These are phyloP conservation scores for Fistulifera pelliculosa DNA, from an alignment of 108 stramenopile genomes.

Conservation along the genomic window DNA sequence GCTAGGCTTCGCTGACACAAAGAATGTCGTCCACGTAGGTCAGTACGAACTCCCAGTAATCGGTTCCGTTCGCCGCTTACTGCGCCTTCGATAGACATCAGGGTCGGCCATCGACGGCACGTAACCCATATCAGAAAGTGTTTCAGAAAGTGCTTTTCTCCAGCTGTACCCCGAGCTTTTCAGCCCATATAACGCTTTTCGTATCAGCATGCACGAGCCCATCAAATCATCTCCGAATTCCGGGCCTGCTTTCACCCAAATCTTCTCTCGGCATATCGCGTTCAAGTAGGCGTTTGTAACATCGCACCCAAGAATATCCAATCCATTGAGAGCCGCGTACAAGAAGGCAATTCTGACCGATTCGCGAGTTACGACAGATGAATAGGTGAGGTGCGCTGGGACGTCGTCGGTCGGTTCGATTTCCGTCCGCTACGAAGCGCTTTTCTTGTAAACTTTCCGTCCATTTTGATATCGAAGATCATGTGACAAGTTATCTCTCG, in stretches of 20 bases:
- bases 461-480: constrained; percentile 41
- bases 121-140: background rate
- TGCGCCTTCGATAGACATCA: background rate
- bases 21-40: constrained; percentile 28
- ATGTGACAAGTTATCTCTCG: constrained; percentile 17
- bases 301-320: constrained; percentile 20
- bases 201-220: constrained; percentile 14
- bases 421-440: too few species aligned
- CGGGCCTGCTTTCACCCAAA: constrained; percentile 15
- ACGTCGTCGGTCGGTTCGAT: too few species aligned
- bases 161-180: constrained; percentile 7
- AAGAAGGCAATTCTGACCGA: constrained; percentile 21
- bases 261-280: constrained; percentile 21
- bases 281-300: constrained; percentile 25
- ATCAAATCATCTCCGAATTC: constrained; percentile 8
- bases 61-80: constrained; percentile 8
- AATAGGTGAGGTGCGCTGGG: too few species aligned
- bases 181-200: constrained; percentile 22
- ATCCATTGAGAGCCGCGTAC: constrained; percentile 27
- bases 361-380: constrained; percentile 18
- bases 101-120: constrained; percentile 11
- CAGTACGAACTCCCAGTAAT: constrained; percentile 28
- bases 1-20: constrained; percentile 6
- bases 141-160: constrained; percentile 5
- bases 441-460: constrained; percentile 28